Base-by-base conservation (phyloP, 495 filamentous ascomycete genomes). In the Penicillium simplicissimum region DNA sequence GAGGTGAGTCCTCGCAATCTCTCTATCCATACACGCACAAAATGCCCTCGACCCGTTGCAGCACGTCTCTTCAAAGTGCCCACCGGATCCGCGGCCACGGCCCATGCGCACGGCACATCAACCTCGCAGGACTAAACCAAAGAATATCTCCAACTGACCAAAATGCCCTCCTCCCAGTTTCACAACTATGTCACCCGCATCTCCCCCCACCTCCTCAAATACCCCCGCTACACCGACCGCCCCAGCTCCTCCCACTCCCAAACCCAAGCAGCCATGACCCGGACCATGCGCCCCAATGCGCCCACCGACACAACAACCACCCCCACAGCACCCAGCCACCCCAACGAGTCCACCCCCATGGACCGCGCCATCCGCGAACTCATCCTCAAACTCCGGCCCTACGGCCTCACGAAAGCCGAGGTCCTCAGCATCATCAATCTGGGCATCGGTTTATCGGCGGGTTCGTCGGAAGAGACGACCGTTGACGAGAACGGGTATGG, bases 401-500 rank as follows among this genome's bases (percentile, higher is more conserved):
- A 75, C 58, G 73, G 76, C n/a, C 68, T 87, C 38, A 84, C 81
- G 23, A 89, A 90, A 72, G 79, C 81, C 0, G 87, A 90, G 70
- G 71, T 87, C 11, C 67, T 90, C 8, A 88, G 86, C 84, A 84
- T 89, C 37, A 61, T 88, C 6, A 89, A 90, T 64, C 66, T 87
- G 43, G 79, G 79, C 0, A 60, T 81, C n/a, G 79, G 79, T 4
- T 2, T 79, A 1, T 45, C 58, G 7, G 21, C 60, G 13, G 61
- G 17, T 33, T 43, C 23, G 14, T 47, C 38, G 57, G 60, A 55
- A 42, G 61, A 15, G 14, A 35, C 10, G 34, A 66, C 34, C 15
- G 68, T 58, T 2, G 63, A 56, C 25, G 68, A 45, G 1, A 65
- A 74, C 59, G 69, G 63, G 8, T 53, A 65, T 15, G 67, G 52